phyloP scores from a whole-genome alignment of 257 asterid genomes.

The Solanum pinnatisectum region DNA sequence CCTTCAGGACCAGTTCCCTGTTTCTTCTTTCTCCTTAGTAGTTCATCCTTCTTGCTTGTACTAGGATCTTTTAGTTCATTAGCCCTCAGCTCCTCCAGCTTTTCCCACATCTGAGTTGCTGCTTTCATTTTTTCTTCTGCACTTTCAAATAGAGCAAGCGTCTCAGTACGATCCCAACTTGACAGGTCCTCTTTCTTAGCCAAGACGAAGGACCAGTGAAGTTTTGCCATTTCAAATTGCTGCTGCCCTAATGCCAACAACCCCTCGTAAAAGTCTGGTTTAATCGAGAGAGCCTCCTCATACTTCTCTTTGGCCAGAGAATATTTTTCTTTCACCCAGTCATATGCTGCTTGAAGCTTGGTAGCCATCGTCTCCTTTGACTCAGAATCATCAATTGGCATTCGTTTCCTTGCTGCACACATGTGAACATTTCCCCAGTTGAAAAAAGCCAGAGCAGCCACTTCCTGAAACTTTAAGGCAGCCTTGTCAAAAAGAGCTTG shows the following conservation, averaged over 20 bases:
- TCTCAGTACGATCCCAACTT: conserved; percentile 68
- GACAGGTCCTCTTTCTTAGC: conserved; percentile 66
- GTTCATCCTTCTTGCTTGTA: conserved; percentile 56
- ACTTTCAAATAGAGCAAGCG: conserved; percentile 52
- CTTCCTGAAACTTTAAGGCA: conserved; percentile 75
- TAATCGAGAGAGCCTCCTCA: conserved; percentile 63
- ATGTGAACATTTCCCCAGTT: conserved; percentile 98
- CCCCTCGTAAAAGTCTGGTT: conserved; percentile 86
- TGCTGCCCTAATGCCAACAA: conserved; percentile 77
- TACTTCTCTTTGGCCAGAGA: conserved; percentile 65
- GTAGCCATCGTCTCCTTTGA: conserved; percentile 45
- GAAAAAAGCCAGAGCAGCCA: conserved; percentile 85
- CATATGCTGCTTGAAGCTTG: conserved; percentile 66
- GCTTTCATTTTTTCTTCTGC: conserved; percentile 80
- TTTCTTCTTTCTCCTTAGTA: conserved; percentile 48
- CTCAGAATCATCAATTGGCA: conserved; percentile 68
- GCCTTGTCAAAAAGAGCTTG: conserved; percentile 76
- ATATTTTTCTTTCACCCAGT: conserved; percentile 75
- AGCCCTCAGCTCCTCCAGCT: conserved; percentile 75
- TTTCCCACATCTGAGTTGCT: conserved; percentile 90
- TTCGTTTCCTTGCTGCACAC: conserved; percentile 87
- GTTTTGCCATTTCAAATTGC: conserved; percentile 97
- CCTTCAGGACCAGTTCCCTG: conserved; percentile 37
- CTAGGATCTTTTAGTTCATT: conserved; percentile 50
- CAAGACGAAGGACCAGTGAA: conserved; percentile 73